These are phyloP conservation scores for Geotrichum restrictum DNA, from an alignment of 1,139 yeast genomes.

Conservation along the genomic window DNA sequence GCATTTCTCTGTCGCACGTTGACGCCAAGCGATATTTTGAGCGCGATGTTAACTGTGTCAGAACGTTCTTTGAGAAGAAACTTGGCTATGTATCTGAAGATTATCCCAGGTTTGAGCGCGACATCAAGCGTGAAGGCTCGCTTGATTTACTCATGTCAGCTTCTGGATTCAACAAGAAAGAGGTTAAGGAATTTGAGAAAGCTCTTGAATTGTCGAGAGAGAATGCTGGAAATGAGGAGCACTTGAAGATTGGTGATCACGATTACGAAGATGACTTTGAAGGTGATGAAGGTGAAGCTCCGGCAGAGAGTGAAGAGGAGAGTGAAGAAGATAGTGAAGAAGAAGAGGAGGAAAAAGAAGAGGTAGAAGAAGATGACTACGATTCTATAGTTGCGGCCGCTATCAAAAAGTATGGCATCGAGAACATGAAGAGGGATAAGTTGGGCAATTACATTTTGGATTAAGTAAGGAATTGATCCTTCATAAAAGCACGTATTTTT, in stretches of 20 bases:
- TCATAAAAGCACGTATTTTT: not conserved
- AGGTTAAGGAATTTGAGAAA: slow-evolving; percentile 65
- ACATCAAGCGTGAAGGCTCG: slow-evolving; percentile 61
- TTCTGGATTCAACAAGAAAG: slow-evolving; percentile 81
- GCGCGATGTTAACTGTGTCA: slow-evolving; percentile 87
- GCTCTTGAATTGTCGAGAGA: slow-evolving; percentile 66
- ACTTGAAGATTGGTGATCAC: slow-evolving; percentile 40
- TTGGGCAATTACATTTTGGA: slow-evolving; percentile 75
- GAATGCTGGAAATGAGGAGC: slow-evolving; percentile 35
- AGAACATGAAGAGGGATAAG: slow-evolving; percentile 74
- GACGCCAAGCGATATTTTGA: slow-evolving; percentile 86
- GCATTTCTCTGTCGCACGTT: slow-evolving; percentile 84
- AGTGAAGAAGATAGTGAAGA: slow-evolving; percentile 39
- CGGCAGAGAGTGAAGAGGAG: slow-evolving; percentile 28
- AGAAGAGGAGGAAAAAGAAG: slow-evolving; percentile 36
- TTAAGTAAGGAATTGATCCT: not conserved
- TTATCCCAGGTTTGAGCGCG: slow-evolving; percentile 75
- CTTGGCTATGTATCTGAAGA: slow-evolving; percentile 74
- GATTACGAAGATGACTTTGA: slow-evolving; percentile 35
- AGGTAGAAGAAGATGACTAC: slow-evolving; percentile 39
- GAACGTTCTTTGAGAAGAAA: slow-evolving; percentile 74
- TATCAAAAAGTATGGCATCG: slow-evolving; percentile 56
- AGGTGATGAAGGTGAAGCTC: slow-evolving; percentile 34
- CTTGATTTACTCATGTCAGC: slow-evolving; percentile 85
- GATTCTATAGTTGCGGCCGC: slow-evolving; percentile 34